Evolutionary conservation across 495 filamentous ascomycete genomes (phyloP), one percentile per base, ranked within the genome.

Genomic region (Saxophila tyrrhenica): DNA sequence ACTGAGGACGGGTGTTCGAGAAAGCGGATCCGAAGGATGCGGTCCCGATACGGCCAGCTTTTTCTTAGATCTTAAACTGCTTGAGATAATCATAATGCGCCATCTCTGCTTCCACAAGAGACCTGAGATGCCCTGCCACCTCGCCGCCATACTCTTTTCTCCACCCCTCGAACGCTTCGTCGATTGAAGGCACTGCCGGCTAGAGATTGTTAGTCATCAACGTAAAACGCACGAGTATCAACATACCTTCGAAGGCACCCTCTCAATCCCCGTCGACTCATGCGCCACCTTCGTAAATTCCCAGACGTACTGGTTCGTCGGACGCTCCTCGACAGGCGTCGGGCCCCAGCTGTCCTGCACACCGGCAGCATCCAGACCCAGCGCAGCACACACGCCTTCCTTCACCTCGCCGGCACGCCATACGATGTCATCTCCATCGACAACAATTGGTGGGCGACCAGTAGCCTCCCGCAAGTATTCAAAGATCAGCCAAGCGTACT

Each of bases 21-120:
- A n/a, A n/a, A n/a, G n/a, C n/a, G n/a, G n/a, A n/a, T n/a, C n/a
- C n/a, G n/a, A n/a, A n/a, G n/a, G n/a, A n/a, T n/a, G n/a, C n/a
- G n/a, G n/a, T n/a, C n/a, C n/a, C n/a, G 29, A 5, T 35, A 7
- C 29, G 5, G 29, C 29, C 7, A 35, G 5, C 29, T 5, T 13
- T 13, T 5, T 13, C 29, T 44, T n/a, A 44, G n/a, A 48, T 22
- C 45, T 48, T 25, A 17, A 48, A 48, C 8, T 25, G 19, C 45
- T 48, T 21, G 7, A 48, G 21, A 48, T 48, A 48, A 7, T 48
- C 45, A 25, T 48, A 48, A 17, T 48, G 45, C 45, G 45, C 10
- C 45, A 25, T 48, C 3, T 25, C 21, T 23, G 13, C 45, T 17
- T 48, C 45, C 21, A 22, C 45, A 2, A 48, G 45, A 15, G 3